These are phyloP conservation scores for Pontederia paniculata DNA, from an alignment of 176 grass and related monocot genomes.

Conservation along the genomic window DNA sequence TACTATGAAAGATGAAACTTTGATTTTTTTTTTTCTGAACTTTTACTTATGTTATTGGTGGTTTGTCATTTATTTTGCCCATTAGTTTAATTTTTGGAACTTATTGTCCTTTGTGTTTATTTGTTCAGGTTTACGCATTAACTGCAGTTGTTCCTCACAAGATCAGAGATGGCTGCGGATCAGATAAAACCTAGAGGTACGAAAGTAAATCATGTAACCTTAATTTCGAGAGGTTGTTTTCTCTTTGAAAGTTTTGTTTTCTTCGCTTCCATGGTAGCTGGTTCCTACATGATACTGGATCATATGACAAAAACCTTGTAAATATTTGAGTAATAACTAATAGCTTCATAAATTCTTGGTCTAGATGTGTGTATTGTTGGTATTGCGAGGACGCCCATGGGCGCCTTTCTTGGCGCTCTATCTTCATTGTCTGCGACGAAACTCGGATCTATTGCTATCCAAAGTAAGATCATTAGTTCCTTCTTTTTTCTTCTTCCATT, in stretches of 20 bases:
- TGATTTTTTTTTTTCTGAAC: no score
- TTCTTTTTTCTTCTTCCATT: not conserved
- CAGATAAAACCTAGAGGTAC: slow-evolving; percentile 18
- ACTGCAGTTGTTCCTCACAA: not conserved
- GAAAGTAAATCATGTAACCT: not conserved
- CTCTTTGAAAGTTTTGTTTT: not conserved
- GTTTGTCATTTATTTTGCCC: not conserved
- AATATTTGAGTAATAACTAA: not conserved
- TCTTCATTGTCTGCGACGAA: slow-evolving; percentile 77
- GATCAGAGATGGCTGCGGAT: slow-evolving; percentile 3
- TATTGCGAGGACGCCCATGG: slow-evolving; percentile 80
- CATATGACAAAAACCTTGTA: not conserved
- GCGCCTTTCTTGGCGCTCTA: slow-evolving; percentile 65
- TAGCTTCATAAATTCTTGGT: not conserved
- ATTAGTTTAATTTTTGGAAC: not conserved
- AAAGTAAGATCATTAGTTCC: slow-evolving; percentile 43
- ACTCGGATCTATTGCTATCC: slow-evolving; percentile 71
- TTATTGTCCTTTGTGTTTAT: not conserved
- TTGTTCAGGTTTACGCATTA: not conserved
- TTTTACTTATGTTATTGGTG: no score
- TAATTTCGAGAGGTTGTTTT: not conserved
- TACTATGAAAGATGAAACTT: no score
- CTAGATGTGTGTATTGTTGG: slow-evolving; percentile 70
- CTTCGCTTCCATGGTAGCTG: no score
- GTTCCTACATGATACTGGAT: no score